Conservation (phyloP, 108 stramenopile genomes). For the Fragilaria crotonensis region DNA sequence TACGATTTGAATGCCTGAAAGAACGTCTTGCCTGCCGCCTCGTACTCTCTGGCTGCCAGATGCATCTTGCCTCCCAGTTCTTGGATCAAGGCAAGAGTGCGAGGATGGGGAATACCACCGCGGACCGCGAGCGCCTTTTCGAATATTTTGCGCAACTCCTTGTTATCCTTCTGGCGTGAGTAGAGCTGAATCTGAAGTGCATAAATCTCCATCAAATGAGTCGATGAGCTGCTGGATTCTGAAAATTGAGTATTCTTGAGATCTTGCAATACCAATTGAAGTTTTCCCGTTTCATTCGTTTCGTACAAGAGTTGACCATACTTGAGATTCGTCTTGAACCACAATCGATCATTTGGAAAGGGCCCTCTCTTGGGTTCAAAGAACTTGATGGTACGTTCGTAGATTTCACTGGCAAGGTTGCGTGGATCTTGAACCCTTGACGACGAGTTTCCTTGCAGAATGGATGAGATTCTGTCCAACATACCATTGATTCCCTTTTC, state of each 20-base stretch:
- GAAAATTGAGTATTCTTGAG: constrained; percentile 25
- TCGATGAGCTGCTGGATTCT: constrained; percentile 25
- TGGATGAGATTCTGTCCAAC: constrained; percentile 78
- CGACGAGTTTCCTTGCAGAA: constrained; percentile 55
- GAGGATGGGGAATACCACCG: constrained; percentile 87
- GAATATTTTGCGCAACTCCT: constrained; percentile 80
- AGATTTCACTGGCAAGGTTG: constrained; percentile 55
- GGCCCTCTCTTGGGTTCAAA: constrained; percentile 68
- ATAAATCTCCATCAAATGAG: constrained; percentile 87
- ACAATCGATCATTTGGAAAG: constrained; percentile 79
- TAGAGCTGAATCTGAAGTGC: constrained; percentile 91
- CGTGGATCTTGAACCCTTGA: too few species aligned
- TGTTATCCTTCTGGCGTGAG: constrained; percentile 77
- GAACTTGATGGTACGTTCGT: too few species aligned
- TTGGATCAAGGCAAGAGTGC: constrained; percentile 85
- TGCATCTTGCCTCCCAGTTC: constrained; percentile 93
- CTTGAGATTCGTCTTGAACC: constrained; percentile 93
- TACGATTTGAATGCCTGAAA: constrained; percentile 92
- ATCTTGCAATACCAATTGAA: constrained; percentile 81
- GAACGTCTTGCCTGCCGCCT: constrained; percentile 74
- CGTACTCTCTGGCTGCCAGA: constrained; percentile 75
- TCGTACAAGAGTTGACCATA: constrained; percentile 90
- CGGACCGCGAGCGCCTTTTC: constrained; percentile 80
- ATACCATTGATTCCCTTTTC: constrained; percentile 91
- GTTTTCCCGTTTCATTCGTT: constrained; percentile 79